These are phyloP conservation scores for Trametes meyenii DNA, from an alignment of 768 basidiomycete species.

Conservation along the genomic window DNA sequence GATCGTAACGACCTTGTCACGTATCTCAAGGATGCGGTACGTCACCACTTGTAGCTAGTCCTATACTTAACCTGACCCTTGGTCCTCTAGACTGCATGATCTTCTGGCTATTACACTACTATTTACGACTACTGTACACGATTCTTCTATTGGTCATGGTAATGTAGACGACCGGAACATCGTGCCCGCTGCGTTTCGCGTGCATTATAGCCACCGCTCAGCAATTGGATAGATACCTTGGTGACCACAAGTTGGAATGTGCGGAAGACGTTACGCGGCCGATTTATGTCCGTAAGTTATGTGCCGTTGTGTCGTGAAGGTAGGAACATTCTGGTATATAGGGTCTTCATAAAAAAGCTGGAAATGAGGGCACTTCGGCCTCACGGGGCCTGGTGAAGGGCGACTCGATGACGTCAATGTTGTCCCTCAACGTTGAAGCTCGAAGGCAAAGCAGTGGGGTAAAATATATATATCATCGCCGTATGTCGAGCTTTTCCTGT, in stretches of 20 bases:
- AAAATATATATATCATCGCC: too few species aligned
- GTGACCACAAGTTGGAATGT: not conserved
- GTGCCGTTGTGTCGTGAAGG: too few species aligned
- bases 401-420: too few species aligned
- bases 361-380: too few species aligned
- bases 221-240: conserved; percentile 19
- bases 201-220: conserved; percentile 7
- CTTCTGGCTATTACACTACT: conserved; percentile 6
- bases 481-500: too few species aligned
- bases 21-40: conserved; percentile 73
- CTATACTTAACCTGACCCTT: conserved; percentile 1
- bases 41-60: conserved; percentile 32
- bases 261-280: too few species aligned
- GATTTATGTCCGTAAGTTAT: not conserved
- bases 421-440: too few species aligned
- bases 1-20: conserved; percentile 95
- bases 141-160: conserved; percentile 23
- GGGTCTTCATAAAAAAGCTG: too few species aligned
- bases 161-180: conserved; percentile 28
- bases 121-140: conserved; percentile 21
- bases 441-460: too few species aligned
- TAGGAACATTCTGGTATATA: too few species aligned
- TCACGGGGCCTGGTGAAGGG: too few species aligned
- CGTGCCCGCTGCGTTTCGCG: conserved; percentile 13
- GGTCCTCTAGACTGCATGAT: conserved; percentile 17